Evolutionary conservation across 371 early-diverging fungal genomes (phyloP).

Genomic region (Saksenaea oblongispora): DNA sequence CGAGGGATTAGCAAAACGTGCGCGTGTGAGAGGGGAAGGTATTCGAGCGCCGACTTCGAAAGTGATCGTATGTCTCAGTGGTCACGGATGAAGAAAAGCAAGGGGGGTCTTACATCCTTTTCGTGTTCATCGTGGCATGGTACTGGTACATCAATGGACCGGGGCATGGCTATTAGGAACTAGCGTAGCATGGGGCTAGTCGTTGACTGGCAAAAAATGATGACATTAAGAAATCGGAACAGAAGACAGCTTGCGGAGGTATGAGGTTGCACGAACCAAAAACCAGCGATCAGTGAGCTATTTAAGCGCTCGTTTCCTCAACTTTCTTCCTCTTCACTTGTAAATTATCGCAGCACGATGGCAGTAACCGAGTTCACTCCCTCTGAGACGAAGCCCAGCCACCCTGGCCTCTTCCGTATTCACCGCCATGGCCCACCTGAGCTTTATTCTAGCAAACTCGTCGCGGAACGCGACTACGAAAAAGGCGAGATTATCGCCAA

Average conservation of each 20-base stretch:
- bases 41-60: neutral
- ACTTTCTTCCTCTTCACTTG: neutral
- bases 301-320: neutral
- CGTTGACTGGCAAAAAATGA: neutral
- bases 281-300: neutral
- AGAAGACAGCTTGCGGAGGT: neutral
- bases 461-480: conserved; percentile 46
- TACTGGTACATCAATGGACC: too few relatives aligned
- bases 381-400: conserved; percentile 31
- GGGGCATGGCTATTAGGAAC: neutral
- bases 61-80: neutral
- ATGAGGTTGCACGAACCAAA: neutral
- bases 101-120: too few relatives aligned
- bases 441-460: conserved; percentile 56
- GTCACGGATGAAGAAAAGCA: too few relatives aligned
- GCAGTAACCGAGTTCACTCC: neutral
- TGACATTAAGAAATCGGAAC: conserved; percentile 1
- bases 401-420: conserved; percentile 54
- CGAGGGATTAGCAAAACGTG: too few relatives aligned
- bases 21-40: too few relatives aligned
- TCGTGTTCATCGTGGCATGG: too few relatives aligned
- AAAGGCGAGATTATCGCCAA: conserved; percentile 59
- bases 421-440: conserved; percentile 53
- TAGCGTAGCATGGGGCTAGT: neutral
- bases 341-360: too few relatives aligned